Percentiles rank a stretch among this genome's conserved stretches.
Evolutionary conservation across 148 eudicot genomes (phyloP).

Genomic region (Vaccinium corymbosum): DNA sequence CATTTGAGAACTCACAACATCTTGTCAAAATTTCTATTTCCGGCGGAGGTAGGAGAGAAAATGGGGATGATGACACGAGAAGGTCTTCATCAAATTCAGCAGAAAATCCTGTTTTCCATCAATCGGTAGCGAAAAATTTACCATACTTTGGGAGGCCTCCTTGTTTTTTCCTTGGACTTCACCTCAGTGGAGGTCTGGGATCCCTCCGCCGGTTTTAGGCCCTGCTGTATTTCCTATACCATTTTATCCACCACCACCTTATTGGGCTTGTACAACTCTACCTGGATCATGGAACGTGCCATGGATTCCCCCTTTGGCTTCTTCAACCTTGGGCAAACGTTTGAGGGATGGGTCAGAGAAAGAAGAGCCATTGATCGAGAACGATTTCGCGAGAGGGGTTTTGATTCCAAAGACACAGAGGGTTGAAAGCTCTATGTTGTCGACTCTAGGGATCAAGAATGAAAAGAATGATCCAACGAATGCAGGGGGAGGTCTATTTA

Average conservation of each 20-base stretch:
- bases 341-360: slow-evolving; percentile 42
- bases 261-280: slow-evolving; percentile 29
- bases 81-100: slow-evolving; percentile 19
- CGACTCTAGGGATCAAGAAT: slow-evolving; percentile 43
- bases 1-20: slow-evolving; percentile 14
- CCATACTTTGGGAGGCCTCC: slow-evolving; percentile 35
- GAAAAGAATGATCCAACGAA: slow-evolving; percentile 19
- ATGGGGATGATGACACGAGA: slow-evolving; percentile 17
- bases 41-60: slow-evolving; percentile 11
- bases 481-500: slow-evolving; percentile 27
- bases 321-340: slow-evolving; percentile 52
- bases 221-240: slow-evolving; percentile 39
- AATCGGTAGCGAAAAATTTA: slow-evolving; percentile 17
- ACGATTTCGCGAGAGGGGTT: slow-evolving; percentile 18
- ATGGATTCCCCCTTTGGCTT: slow-evolving; percentile 26
- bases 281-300: slow-evolving; percentile 44
- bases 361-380: slow-evolving; percentile 19
- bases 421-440: slow-evolving; percentile 47
- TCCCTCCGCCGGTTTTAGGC: slow-evolving; percentile 18
- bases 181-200: slow-evolving; percentile 16
- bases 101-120: slow-evolving; percentile 21
- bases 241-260: slow-evolving; percentile 40
- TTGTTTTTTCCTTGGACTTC: slow-evolving; percentile 47
- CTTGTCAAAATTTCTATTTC: slow-evolving; percentile 14
- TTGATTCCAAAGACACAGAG: slow-evolving; percentile 42